Base-by-base conservation (phyloP, 73 alveolate species). In the Paramecium sonneborni region DNA sequence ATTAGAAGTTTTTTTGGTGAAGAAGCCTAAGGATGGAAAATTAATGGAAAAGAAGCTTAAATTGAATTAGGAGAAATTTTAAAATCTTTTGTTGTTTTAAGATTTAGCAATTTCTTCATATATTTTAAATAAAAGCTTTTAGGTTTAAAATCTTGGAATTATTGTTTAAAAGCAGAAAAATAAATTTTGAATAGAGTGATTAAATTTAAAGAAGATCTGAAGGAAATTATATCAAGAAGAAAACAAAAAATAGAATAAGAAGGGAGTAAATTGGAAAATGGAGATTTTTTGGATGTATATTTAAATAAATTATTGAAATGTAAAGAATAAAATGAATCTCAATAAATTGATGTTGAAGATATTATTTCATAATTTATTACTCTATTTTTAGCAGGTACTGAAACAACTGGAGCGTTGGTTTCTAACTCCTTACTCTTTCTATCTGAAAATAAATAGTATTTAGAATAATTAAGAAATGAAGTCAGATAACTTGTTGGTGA, bases 321-420 rank as follows among this genome's bases (percentile, higher is more conserved):
- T 8, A 39, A 74, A 26, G 57, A 34, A 6, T 39, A 6, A 5
- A 7, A 28, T 11, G 41, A 14, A 6, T 9, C n/a, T 30, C 14
- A 70, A 7, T 1, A 12, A 39, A 39, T 39, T 43, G 76, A 38
- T 8, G 12, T 18, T 79, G 90, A 79, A 39, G 90, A 79, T 38
- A 79, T 79, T 44, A 44, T 79, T 12, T 38, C 44, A n/a, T 79
- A 79, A 43, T 79, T 79, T 43, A 44, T 44, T 20, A 79, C 90
- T 8, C 43, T 79, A 5, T 79, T 43, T 28, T 41, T 79, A 21
- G 90, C 90, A 12, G 90, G 90, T 20, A 79, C 90, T 43, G 90
- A 79, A 37, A 79, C 90, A 9, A 79, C 90, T 79, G 69, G 74
- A 24, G 55, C 69, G 15, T 43, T 46, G 30, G 55, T 32, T 3